Conservation (phyloP, 148 eudicot genomes). For the Camellia japonica region DNA sequence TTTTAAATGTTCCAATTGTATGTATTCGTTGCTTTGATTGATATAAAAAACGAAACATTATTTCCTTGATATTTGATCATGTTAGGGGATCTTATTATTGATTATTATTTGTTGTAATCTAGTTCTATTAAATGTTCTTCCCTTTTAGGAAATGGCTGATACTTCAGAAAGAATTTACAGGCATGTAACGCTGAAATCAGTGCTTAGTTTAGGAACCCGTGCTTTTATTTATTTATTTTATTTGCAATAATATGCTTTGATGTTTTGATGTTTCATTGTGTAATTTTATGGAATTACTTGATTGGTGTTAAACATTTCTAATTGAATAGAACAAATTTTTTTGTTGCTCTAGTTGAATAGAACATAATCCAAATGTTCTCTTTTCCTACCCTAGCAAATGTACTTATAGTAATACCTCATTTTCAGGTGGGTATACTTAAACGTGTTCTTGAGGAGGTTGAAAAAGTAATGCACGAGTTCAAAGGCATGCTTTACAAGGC, state of each 20-base stretch:
- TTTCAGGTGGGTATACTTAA: constrained; percentile 94
- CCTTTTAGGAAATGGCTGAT: not conserved
- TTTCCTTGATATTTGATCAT: not conserved
- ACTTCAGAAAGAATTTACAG: not conserved
- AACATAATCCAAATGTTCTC: not conserved
- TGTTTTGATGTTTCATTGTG: not conserved
- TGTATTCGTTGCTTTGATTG: not conserved
- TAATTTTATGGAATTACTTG: not conserved
- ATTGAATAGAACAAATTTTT: not conserved
- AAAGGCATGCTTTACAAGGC: constrained; percentile 86
- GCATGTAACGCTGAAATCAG: not conserved
- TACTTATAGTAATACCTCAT: constrained; percentile 5
- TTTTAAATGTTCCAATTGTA: not conserved
- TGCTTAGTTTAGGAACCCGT: not conserved
- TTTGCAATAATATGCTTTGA: not conserved
- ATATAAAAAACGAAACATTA: not conserved
- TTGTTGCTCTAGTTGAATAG: not conserved
- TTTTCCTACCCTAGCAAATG: constrained; percentile 7
- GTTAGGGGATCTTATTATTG: not conserved
- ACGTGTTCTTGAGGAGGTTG: constrained; percentile 98
- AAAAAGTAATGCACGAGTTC: constrained; percentile 94
- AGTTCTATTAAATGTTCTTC: not conserved
- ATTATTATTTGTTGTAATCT: not conserved
- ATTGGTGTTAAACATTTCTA: not conserved
- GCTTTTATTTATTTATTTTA: not conserved